Evolutionary conservation across 139 green algal species (phyloP), one percentile per base, ranked within the genome.

Genomic region (Raphidocelis subcapitata): DNA sequence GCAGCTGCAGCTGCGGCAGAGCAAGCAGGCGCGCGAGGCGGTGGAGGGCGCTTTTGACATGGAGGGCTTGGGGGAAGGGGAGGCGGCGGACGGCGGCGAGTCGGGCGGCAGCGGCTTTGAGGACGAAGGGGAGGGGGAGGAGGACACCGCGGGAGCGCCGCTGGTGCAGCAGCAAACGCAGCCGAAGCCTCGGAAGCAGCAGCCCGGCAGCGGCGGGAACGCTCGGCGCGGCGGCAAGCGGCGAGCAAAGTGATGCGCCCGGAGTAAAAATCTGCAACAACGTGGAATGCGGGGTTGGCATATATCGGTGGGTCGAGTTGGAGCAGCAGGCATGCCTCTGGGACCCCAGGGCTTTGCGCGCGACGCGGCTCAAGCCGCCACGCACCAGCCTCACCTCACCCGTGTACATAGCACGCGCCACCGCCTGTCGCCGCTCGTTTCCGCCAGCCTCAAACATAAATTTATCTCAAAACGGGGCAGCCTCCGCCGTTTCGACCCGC

Each of bases 1-100:
- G 8, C 62, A 83, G 55, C 52, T 90, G 65, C 67, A 85, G 66
- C 65, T 89, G 33, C 62, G 74, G 31, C 49, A 33, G 29, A 55
- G 82, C 66, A 65, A 72, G 32, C 61, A 56, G 46, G 74, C 67
- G 12, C 67, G 63, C 28, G 59, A 62, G 35, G 55, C 49, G 3
- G 59, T 88, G 41, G 68, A 67, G 61, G 35, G 70, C 52, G 51
- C 74, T 24, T 77, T 74, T 72, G 64, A 77, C 31, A 31, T 79
- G 54, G 54, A 44, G 14, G 63, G 54, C 2, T 14, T 2, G 8
- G 28, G 29, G 31, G 67, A 65, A 21, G 67, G 65, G 32, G 51
- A n/a, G 36, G 28, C 64, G 32, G 60, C 18, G 31, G 36, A 2
- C 24, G 62, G 24, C 1, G 33, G 14, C 0, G 18, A 3, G 20